These are phyloP conservation scores for Suillus clintonianus DNA, from an alignment of 768 basidiomycete genomes.

Conservation along the genomic window DNA sequence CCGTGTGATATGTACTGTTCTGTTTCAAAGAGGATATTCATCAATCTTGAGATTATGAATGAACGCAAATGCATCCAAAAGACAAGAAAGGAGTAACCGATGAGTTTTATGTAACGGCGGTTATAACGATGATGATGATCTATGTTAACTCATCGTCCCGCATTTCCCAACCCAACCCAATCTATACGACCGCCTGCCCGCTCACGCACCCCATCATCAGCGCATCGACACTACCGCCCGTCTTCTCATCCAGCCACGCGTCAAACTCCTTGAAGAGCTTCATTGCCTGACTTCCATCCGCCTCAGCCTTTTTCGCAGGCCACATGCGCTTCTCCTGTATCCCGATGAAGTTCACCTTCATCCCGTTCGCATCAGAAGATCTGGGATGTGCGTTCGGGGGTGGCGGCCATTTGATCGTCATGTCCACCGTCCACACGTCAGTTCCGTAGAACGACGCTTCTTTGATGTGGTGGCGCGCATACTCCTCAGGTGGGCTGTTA, in stretches of 20 bases:
- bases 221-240: slow-evolving; percentile 65
- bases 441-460: slow-evolving; percentile 86
- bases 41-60: neutral
- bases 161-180: neutral
- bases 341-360: slow-evolving; percentile 76
- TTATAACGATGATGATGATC: neutral
- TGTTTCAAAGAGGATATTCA: neutral
- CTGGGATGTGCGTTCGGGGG: slow-evolving; percentile 9
- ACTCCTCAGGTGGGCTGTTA: slow-evolving; percentile 72
- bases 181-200: slow-evolving; percentile 50
- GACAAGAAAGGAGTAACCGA: neutral
- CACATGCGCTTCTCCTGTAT: slow-evolving; percentile 85
- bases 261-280: slow-evolving; percentile 74
- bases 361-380: slow-evolving; percentile 22
- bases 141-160: neutral
- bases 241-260: slow-evolving; percentile 67
- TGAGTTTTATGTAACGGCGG: neutral
- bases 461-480: slow-evolving; percentile 85
- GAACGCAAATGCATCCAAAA: neutral
- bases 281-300: slow-evolving; percentile 62
- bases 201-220: slow-evolving; percentile 71
- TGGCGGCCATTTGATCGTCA: slow-evolving; percentile 60
- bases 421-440: slow-evolving; percentile 70
- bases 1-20: neutral
- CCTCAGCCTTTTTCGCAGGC: slow-evolving; percentile 64